Evolutionary conservation across 164 flowering plant species (phyloP).

Genomic region (Liriodendron chinense): DNA sequence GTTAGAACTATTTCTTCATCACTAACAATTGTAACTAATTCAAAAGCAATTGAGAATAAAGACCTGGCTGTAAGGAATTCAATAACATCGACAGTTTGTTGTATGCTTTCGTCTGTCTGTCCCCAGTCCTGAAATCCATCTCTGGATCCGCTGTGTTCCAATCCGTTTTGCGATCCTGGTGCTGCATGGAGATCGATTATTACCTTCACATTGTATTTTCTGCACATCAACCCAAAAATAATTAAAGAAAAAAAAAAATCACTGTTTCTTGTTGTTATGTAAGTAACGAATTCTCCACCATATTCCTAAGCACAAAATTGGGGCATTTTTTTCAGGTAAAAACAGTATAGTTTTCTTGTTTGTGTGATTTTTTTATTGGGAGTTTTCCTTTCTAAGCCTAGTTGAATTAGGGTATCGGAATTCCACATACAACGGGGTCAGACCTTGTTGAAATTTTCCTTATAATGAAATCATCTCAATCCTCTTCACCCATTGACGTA

Average conservation of each 20-base stretch:
- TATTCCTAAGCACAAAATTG: too few species aligned
- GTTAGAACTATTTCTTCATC: too few species aligned
- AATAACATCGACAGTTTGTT: constrained; percentile 56
- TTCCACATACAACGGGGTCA: too few species aligned
- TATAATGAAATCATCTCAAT: too few species aligned
- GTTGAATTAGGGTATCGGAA: too few species aligned
- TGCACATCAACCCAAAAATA: constrained; percentile 10
- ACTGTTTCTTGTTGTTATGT: background rate
- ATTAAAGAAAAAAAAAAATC: background rate
- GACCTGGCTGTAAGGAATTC: constrained; percentile 66
- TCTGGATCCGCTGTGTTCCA: constrained; percentile 60
- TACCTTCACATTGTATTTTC: constrained; percentile 36
- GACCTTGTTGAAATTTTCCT: too few species aligned
- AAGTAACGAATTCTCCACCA: too few species aligned
- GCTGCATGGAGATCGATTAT: constrained; percentile 77
- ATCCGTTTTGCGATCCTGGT: constrained; percentile 65
- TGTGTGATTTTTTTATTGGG: too few species aligned
- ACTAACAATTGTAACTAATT: background rate
- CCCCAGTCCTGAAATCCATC: constrained; percentile 71
- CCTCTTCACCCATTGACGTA: too few species aligned
- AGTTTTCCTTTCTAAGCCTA: too few species aligned
- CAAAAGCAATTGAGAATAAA: background rate
- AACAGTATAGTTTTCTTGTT: too few species aligned
- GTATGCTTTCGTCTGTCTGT: constrained; percentile 44
- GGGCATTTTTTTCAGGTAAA: too few species aligned